Base-by-base conservation (phyloP, 352 stramenopile genomes). In the Globisporangium viniferum region DNA sequence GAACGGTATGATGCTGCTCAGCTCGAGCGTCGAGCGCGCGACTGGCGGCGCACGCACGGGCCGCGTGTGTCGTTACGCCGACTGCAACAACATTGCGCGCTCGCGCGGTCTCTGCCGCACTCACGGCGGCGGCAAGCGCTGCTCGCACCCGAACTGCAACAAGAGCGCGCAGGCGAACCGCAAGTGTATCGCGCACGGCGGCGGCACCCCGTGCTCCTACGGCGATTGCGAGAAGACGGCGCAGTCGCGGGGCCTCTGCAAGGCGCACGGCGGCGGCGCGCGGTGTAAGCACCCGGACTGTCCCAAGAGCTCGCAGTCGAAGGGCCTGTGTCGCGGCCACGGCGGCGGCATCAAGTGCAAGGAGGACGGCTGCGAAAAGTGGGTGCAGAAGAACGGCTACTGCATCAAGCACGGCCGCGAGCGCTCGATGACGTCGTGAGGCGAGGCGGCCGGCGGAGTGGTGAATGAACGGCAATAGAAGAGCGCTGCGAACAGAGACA, bases 311-410 rank as follows among this genome's bases (percentile, higher is more conserved):
- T 91, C 80, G 22, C 88, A 95, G 72, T 92, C 81, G 2, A 91
- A 92, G 67, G 88, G 88, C 5, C 73, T 95, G 24, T 95, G 88
- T 48, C 86, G 88, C 60, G 88, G 86, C 62, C 88, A 95, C 64
- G 88, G 86, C 62, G 88, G 88, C 36, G 88, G 86, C 64, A 92
- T 94, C 66, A 93, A 93, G 73, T 95, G 88, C 68, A 95, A 94
- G 71, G 83, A 87, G 48, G 85, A 92, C 57, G 84, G 88, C 18
- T 95, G 88, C 61, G 88, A 93, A 64, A 95, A 95, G 74, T 94
- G 88, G 86, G 86, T 94, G 69, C 88, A 95, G 76, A 93, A 92
- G 79, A 94, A 94, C 68, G 88, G 86, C 59, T 95, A 93, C 73
- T 95, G 88, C 75, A 94, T 94, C 73, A 94, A 94, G 76, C 88